Base-by-base conservation (phyloP, 2,329 filamentous ascomycete genomes). In the Diaporthe capsici region DNA sequence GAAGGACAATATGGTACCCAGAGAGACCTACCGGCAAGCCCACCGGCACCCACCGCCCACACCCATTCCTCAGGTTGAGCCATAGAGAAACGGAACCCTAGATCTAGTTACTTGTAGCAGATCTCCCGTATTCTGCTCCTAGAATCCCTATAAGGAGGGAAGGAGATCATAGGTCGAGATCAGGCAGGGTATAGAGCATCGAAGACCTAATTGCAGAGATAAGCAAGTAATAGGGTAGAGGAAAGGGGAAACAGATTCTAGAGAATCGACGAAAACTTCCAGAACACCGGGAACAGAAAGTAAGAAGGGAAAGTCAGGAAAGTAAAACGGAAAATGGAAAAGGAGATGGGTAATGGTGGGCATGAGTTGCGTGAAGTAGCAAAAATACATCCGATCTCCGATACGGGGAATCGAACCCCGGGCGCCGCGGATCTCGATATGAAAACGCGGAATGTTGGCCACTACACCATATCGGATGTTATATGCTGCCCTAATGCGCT, bases 331-430 rank as follows among this genome's bases (percentile, higher is more conserved):
- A 34, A 57, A 57, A 34, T 34, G 3, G 28, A 8, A 34, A 57
- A 57, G 13, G 13, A 34, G 4, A 31, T 20, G 53, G 15, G 13
- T 57, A 34, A 31, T 34, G 25, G 53, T 57, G 53, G 15, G 13
- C 15, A 13, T 34, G 31, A 39, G 31, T 39, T 22, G 57, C 10
- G 57, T 37, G 15, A 25, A 57, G 25, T 22, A 28, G 28, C 55
- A 71, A 73, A 67, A 61, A n/a, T 8, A 72, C 37, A 63, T 72
- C 71, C 71, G 58, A 61, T 67, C 75, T 77, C 78, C 77, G 75
- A 77, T 77, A 77, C 78, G 74, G 78, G 77, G 78, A 78, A 77
- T 78, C 78, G 77, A 78, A 78, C 77, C 77, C 77, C 76, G 77
- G 75, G 77, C 77, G 73, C 75, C 75, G 75, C 75, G 75, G 75